Percentiles rank a stretch among this genome's conserved stretches.
These are phyloP conservation scores for Kwoniella mangroviensis DNA, from an alignment of 768 basidiomycete species.

Conservation along the genomic window DNA sequence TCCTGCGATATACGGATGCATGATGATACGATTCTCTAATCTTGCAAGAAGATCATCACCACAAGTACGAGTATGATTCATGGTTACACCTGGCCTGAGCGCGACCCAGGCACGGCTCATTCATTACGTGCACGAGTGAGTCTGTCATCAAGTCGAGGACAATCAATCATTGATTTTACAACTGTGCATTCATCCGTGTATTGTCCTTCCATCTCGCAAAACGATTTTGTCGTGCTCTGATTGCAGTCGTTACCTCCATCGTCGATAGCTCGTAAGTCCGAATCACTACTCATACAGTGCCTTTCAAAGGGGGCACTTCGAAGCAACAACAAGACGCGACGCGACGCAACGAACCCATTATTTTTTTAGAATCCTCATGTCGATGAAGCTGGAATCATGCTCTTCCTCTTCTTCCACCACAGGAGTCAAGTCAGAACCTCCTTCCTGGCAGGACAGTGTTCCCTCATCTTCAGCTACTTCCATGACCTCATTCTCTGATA, in stretches of 20 bases:
- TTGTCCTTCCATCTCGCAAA: background rate
- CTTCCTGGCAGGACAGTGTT: background rate
- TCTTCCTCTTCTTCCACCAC: background rate
- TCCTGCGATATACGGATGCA: no score
- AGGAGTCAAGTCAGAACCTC: background rate
- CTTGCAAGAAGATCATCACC: no score
- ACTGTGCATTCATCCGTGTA: background rate
- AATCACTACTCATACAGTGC: background rate
- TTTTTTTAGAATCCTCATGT: background rate
- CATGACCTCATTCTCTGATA: background rate
- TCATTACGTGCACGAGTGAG: background rate
- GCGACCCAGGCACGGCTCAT: constrained; percentile 3
- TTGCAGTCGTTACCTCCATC: no score
- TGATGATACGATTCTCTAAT: no score
- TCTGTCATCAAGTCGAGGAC: background rate
- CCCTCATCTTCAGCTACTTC: background rate
- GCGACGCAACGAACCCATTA: background rate
- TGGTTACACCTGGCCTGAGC: background rate
- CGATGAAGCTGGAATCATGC: background rate
- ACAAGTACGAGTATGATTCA: no score
- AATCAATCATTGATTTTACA: background rate
- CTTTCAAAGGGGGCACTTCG: no score
- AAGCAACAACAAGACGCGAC: background rate
- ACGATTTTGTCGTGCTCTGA: no score
- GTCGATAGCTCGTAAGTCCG: background rate